Conservation (phyloP, 495 filamentous ascomycete genomes). For the Neurospora pannonica region DNA sequence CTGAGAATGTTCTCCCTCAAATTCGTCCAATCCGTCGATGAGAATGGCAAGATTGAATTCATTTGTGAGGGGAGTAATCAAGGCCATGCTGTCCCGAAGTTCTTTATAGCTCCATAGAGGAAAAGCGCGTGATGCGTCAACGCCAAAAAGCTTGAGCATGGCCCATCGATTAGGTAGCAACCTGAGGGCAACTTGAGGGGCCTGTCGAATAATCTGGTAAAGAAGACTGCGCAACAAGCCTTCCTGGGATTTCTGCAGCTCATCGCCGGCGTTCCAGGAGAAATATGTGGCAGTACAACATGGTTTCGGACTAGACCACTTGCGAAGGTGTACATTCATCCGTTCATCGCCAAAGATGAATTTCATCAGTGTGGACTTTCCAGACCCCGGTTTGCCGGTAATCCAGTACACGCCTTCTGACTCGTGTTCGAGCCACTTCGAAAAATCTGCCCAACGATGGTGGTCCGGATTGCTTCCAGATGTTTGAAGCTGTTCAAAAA, state of each 20-base stretch:
- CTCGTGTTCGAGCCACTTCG: background rate
- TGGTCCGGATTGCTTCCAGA: background rate
- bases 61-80: background rate
- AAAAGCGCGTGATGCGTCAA: background rate
- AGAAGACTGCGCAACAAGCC: constrained; percentile 31
- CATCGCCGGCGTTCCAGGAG: constrained; percentile 29
- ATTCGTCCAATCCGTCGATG: constrained; percentile 32
- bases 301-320: background rate
- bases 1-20: constrained; percentile 10
- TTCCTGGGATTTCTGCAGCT: constrained; percentile 28
- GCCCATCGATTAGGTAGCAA: constrained; percentile 3
- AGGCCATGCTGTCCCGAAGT: background rate
- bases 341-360: background rate
- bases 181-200: constrained; percentile 16
- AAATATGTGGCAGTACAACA: constrained; percentile 23
- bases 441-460: background rate
- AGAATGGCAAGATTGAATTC: constrained; percentile 24
- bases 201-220: constrained; percentile 16
- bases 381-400: constrained; percentile 2
- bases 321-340: background rate
- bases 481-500: background rate
- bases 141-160: background rate
- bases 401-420: constrained; percentile 1
- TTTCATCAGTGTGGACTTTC: constrained; percentile 4
- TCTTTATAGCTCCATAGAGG: background rate